phyloP scores from a whole-genome alignment of 805 yeast species.

The Metschnikowia picachoensis region DNA sequence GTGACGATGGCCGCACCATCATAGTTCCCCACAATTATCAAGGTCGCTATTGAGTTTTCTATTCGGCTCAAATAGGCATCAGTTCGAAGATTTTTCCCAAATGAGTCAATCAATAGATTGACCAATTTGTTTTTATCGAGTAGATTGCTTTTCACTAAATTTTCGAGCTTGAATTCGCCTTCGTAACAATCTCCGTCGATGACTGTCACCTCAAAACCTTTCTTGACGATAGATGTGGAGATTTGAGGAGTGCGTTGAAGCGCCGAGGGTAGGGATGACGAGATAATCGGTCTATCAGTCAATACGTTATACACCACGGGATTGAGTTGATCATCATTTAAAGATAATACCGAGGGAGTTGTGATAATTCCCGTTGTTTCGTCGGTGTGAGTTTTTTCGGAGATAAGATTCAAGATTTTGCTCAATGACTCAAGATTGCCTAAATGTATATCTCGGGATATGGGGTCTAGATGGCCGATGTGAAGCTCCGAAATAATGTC shows the following conservation, averaged over 20 bases:
- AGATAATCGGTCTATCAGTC: conserved; percentile 86
- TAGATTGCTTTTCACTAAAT: conserved; percentile 33
- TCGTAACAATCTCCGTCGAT: conserved; percentile 28
- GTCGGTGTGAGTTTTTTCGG: conserved; percentile 36
- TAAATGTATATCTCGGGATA: conserved; percentile 52
- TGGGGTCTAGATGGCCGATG: conserved; percentile 50
- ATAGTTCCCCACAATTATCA: conserved; percentile 88
- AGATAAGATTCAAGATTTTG: conserved; percentile 45
- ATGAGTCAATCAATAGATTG: conserved; percentile 70
- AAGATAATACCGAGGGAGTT: conserved; percentile 70
- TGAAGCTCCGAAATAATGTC: conserved; percentile 61
- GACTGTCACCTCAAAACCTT: conserved; percentile 61
- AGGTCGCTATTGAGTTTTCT: conserved; percentile 61
- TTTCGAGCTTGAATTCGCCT: conserved; percentile 37
- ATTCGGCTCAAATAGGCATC: conserved; percentile 66
- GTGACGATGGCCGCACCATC: conserved; percentile 95
- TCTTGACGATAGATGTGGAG: conserved; percentile 74
- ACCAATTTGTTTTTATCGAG: conserved; percentile 58
- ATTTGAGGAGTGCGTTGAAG: conserved; percentile 52
- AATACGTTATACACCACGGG: conserved; percentile 87
- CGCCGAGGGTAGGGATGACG: conserved; percentile 80
- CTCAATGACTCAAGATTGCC: conserved; percentile 66
- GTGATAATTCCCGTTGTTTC: conserved; percentile 81
- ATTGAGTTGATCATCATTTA: conserved; percentile 52
- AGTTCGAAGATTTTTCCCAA: conserved; percentile 62